Evolutionary conservation across 2,329 filamentous ascomycete genomes (phyloP).

Genomic region (Paracoccidioides brasiliensis): DNA sequence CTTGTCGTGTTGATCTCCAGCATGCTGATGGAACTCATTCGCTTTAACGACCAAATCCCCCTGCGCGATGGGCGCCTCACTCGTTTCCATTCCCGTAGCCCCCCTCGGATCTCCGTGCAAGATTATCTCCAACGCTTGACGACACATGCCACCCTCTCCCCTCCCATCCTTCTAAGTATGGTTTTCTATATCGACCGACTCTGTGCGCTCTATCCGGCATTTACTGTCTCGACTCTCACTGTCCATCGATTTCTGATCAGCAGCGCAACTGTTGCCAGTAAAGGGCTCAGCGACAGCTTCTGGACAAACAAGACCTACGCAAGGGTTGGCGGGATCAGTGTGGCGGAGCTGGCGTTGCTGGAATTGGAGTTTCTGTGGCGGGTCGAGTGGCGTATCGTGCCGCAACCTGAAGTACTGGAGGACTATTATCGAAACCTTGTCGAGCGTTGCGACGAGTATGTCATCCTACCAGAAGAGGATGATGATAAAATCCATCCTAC

Average conservation of each 20-base stretch:
- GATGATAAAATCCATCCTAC: not conserved
- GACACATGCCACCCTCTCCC: constrained; percentile 83
- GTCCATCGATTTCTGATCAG: constrained; percentile 97
- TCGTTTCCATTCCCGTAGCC: constrained; percentile 80
- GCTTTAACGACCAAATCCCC: constrained; percentile 79
- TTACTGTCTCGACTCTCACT: constrained; percentile 90
- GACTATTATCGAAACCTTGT: constrained; percentile 88
- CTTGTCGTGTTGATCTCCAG: constrained; percentile 82
- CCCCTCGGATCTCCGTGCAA: constrained; percentile 83
- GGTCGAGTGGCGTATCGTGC: constrained; percentile 94
- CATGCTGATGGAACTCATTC: constrained; percentile 91
- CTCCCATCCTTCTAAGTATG: constrained; percentile 92
- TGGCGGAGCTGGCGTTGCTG: constrained; percentile 76
- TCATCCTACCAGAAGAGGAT: constrained; percentile 30
- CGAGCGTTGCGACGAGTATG: constrained; percentile 49
- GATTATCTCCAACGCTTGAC: constrained; percentile 90
- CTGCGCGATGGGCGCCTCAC: constrained; percentile 77
- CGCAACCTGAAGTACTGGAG: constrained; percentile 81
- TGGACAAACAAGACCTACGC: constrained; percentile 98
- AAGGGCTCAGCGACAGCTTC: constrained; percentile 90
- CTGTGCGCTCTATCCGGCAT: constrained; percentile 81
- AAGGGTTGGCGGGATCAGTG: constrained; percentile 78
- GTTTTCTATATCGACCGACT: constrained; percentile 97
- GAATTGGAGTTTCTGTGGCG: constrained; percentile 88
- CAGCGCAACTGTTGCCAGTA: constrained; percentile 86